Evolutionary conservation across 2,329 filamentous ascomycete genomes (phyloP), one percentile per base, ranked within the genome.

Genomic region (Orbilia ellipsospora): DNA sequence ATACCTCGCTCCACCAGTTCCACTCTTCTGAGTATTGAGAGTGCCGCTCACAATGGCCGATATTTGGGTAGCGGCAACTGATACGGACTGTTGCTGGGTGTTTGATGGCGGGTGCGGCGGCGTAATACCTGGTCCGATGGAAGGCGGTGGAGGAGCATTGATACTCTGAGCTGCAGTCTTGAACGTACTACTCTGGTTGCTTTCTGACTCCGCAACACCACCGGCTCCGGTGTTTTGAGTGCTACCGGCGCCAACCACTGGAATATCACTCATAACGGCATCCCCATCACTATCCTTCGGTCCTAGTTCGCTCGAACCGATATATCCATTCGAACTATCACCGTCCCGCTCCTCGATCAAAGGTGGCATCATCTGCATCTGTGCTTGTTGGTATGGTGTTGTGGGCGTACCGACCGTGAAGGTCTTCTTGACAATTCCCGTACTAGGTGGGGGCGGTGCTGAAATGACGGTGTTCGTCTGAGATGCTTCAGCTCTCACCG

Each of bases 11-110:
- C 54, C 64, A 20, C 61, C 63, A 0, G 61, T 54, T 52, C 56
- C 66, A 15, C 51, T 60, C 56, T 28, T 57, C 50, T 72, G 65
- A 4, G 73, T 76, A n/a, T 72, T 67, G 16, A 44, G 54, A 4
- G 64, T 31, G 5, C 51, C 59, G 42, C 57, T 56, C 10, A 72
- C 42, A 8, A 66, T 20, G 15, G 55, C 63, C 10, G 73, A 77
- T 12, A 66, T 59, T 73, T 88, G 87, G 1, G 86, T 87, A 78
- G 83, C 88, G 70, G 81, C 87, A 0, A 81, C 81, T 1, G 52
- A 57, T 26, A 20, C 20, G 1, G 48, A 20, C 8, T 52, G 31
- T 26, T 28, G 55, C n/a, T 59, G 54, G n/a, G 12, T 18, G 6
- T 23, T 18, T 18, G 54, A 20, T 26, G 45, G 23, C 42, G 36